A percentile compares a stretch with the other conserved stretches of the same genome.
Conservation (phyloP, 768 basidiomycete species). For the Coprinopsis sp. region DNA sequence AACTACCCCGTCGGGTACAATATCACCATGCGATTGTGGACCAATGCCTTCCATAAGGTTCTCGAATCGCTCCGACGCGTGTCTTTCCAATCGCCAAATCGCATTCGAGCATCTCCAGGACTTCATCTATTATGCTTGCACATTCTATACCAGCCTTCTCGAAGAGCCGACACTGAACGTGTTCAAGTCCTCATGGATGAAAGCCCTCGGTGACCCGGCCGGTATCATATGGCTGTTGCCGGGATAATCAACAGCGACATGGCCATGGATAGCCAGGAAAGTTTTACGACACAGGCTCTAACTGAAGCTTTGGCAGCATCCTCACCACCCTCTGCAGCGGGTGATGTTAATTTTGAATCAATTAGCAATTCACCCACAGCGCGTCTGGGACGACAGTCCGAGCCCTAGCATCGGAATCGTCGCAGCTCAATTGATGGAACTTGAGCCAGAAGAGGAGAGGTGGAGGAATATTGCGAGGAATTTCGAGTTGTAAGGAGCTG, state of each 20-base stretch:
- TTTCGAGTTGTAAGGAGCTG: conserved; percentile 94
- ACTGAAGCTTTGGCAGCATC: conserved; percentile 37
- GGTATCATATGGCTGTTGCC: conserved; percentile 94
- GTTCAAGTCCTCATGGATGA: conserved; percentile 87
- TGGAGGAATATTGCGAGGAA: conserved; percentile 85
- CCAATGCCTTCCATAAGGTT: conserved; percentile 82
- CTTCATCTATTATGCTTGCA: conserved; percentile 93
- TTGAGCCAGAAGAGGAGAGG: conserved; percentile 87
- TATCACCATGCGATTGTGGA: conserved; percentile 92
- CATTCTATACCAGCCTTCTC: conserved; percentile 84
- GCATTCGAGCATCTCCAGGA: conserved; percentile 92
- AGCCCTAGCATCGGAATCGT: conserved; percentile 80
- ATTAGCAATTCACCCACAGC: conserved; percentile 47
- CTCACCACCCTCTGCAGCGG: conserved; percentile 11
- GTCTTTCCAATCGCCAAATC: conserved; percentile 58
- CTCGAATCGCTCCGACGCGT: conserved; percentile 88
- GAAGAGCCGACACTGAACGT: conserved; percentile 69
- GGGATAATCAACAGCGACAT: conserved; percentile 61
- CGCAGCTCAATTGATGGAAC: conserved; percentile 75
- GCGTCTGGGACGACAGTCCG: conserved; percentile 58
- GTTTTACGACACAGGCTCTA: conserved; percentile 56
- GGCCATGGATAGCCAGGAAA: conserved; percentile 32
- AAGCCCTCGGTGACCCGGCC: conserved; percentile 95
- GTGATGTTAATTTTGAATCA: conserved; percentile 33
- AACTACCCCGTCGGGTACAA: conserved; percentile 93